Conservation (phyloP, 495 filamentous ascomycete species). For the Staphylotrichum tortipilum region DNA sequence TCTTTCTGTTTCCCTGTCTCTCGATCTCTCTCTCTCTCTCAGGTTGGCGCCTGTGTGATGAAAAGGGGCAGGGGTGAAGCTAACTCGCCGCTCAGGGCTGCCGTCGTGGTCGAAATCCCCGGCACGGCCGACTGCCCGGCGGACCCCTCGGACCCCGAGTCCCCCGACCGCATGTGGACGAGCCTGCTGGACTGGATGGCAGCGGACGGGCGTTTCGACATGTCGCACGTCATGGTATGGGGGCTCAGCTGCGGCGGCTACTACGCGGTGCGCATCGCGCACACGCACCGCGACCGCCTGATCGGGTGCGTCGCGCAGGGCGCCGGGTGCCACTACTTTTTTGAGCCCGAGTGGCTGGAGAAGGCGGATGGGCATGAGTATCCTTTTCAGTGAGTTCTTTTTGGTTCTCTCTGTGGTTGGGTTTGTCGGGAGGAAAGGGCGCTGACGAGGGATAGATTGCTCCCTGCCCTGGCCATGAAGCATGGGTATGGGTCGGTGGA, state of each 20-base stretch:
- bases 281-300: constrained; percentile 55
- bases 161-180: constrained; percentile 51
- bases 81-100: constrained; percentile 26
- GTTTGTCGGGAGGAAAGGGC: not conserved
- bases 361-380: constrained; percentile 67
- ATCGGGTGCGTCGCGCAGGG: constrained; percentile 61
- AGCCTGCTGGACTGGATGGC: constrained; percentile 61
- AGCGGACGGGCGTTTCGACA: constrained; percentile 50
- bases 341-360: constrained; percentile 54
- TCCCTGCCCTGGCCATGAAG: constrained; percentile 59
- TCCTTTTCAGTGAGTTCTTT: constrained; percentile 51
- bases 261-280: constrained; percentile 65
- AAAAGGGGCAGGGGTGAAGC: not conserved
- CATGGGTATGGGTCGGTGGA: constrained; percentile 55
- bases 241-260: constrained; percentile 68
- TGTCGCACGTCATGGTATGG: constrained; percentile 56
- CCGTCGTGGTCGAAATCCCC: constrained; percentile 63
- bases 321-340: constrained; percentile 64
- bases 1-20: not conserved
- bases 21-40: not conserved
- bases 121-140: constrained; percentile 75
- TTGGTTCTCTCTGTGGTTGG: not conserved
- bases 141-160: constrained; percentile 40
- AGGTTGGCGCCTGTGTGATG: too few species aligned
- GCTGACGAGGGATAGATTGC: constrained; percentile 38